A percentile compares a stretch with the other conserved stretches of the same genome.
Conservation (phyloP, 2,329 filamentous ascomycete genomes). For the Hypoxylon sp. region DNA sequence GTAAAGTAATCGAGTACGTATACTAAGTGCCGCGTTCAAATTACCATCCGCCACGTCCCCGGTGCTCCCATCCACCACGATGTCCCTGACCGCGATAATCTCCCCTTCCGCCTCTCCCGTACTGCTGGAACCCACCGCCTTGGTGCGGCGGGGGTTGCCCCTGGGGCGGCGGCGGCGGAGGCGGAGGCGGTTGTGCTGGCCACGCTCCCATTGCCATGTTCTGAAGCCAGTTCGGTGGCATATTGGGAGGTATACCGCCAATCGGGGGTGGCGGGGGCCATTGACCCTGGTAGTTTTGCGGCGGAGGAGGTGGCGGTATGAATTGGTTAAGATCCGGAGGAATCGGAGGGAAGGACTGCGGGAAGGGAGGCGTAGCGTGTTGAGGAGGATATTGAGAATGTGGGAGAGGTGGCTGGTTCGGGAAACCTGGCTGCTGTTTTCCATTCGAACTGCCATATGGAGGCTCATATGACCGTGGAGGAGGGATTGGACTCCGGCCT, state of each 20-base stretch:
- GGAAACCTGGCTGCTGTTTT: constrained; percentile 37
- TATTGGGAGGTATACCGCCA: constrained; percentile 42
- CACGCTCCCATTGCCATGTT: constrained; percentile 43
- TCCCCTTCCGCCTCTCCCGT: constrained; percentile 51
- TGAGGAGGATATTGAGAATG: constrained; percentile 42
- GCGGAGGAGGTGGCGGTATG: constrained; percentile 47
- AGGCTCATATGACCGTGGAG: constrained; percentile 30
- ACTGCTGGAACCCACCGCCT: constrained; percentile 46
- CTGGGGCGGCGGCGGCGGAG: constrained; percentile 44
- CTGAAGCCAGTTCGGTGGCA: constrained; percentile 45
- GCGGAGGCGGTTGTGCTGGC: constrained; percentile 34
- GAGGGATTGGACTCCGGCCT: constrained; percentile 27
- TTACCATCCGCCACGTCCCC: constrained; percentile 50
- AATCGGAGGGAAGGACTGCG: constrained; percentile 40
- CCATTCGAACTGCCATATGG: constrained; percentile 28
- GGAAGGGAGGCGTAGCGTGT: constrained; percentile 40
- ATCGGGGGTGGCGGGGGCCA: constrained; percentile 46
- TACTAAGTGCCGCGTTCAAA: not conserved
- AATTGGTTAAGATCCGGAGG: constrained; percentile 47
- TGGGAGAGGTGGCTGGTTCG: constrained; percentile 30
- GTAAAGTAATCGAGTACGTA: not conserved
- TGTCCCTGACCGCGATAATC: constrained; percentile 51
- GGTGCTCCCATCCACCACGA: constrained; percentile 48
- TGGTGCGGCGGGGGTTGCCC: constrained; percentile 43
- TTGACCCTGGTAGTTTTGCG: constrained; percentile 41